These are phyloP conservation scores for Hevea brasiliensis DNA, from an alignment of 345 rosid genomes.

Conservation along the genomic window DNA sequence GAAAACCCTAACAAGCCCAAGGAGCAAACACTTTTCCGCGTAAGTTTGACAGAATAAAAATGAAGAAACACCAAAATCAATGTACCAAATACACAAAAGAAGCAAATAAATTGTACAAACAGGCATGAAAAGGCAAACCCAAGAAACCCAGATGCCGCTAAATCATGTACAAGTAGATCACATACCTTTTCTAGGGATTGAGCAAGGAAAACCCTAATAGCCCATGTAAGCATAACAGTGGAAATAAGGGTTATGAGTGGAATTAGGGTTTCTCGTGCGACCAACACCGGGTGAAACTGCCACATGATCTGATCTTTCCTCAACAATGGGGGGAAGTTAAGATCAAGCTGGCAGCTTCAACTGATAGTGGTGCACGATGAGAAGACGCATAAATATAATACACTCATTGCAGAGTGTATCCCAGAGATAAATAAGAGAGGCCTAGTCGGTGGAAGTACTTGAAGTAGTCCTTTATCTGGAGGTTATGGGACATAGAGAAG, in stretches of 20 bases:
- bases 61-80: slow-evolving; percentile 11
- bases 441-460: too few species aligned
- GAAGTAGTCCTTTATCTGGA: neutral
- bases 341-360: slow-evolving; percentile 99
- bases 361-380: slow-evolving; percentile 51
- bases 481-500: neutral
- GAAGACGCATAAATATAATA: neutral
- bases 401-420: neutral
- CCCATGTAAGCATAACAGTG: slow-evolving; percentile 7
- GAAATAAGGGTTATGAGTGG: neutral
- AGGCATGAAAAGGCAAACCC: neutral
- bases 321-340: slow-evolving; percentile 10
- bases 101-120: neutral
- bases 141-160: slow-evolving; percentile 24
- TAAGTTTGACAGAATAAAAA: slow-evolving; percentile 8
- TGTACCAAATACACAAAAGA: neutral
- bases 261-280: slow-evolving; percentile 49
- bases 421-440: neutral
- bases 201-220: slow-evolving; percentile 12
- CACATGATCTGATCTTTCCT: slow-evolving; percentile 69
- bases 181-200: slow-evolving; percentile 25
- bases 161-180: slow-evolving; percentile 1
- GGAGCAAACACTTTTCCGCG: too few species aligned
- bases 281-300: slow-evolving; percentile 85
- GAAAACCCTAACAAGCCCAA: slow-evolving; percentile 21